These are phyloP conservation scores for Agrocybe pediades DNA, from an alignment of 768 basidiomycete genomes.

Conservation along the genomic window DNA sequence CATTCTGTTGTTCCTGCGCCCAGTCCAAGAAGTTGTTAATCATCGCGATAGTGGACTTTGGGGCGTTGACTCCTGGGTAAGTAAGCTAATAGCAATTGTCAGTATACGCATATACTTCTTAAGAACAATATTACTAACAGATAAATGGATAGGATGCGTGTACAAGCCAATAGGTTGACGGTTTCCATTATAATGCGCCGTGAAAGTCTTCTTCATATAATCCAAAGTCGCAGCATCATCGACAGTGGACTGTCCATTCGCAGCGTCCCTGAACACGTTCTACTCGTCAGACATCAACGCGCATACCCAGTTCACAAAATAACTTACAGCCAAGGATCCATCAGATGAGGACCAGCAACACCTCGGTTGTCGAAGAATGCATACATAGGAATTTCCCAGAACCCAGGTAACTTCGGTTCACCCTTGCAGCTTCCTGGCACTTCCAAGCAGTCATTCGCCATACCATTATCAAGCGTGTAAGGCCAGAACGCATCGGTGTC, in stretches of 20 bases:
- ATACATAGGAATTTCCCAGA: constrained; percentile 90
- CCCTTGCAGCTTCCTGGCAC: constrained; percentile 63
- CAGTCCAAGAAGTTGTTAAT: constrained; percentile 82
- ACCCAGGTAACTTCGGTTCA: constrained; percentile 68
- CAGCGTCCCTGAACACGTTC: constrained; percentile 42
- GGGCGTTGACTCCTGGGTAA: constrained; percentile 58
- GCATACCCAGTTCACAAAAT: neutral
- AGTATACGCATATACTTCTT: constrained; percentile 16
- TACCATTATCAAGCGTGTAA: constrained; percentile 77
- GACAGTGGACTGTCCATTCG: constrained; percentile 49
- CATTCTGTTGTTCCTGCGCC: constrained; percentile 71
- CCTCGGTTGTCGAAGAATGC: constrained; percentile 68
- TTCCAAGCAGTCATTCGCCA: constrained; percentile 75
- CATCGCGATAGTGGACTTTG: constrained; percentile 65
- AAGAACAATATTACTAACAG: too few species aligned
- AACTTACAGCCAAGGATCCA: constrained; percentile 83
- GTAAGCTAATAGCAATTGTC: constrained; percentile 32
- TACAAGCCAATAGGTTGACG: constrained; percentile 82
- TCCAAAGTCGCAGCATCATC: constrained; percentile 66
- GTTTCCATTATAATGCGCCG: constrained; percentile 70
- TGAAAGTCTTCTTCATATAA: constrained; percentile 78
- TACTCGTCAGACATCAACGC: neutral
- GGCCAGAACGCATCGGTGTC: constrained; percentile 82
- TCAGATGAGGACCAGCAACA: constrained; percentile 60
- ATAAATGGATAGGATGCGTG: constrained; percentile 79